phyloP scores from a whole-genome alignment of 352 stramenopile genomes.

The Halophytophthora polymorphica region DNA sequence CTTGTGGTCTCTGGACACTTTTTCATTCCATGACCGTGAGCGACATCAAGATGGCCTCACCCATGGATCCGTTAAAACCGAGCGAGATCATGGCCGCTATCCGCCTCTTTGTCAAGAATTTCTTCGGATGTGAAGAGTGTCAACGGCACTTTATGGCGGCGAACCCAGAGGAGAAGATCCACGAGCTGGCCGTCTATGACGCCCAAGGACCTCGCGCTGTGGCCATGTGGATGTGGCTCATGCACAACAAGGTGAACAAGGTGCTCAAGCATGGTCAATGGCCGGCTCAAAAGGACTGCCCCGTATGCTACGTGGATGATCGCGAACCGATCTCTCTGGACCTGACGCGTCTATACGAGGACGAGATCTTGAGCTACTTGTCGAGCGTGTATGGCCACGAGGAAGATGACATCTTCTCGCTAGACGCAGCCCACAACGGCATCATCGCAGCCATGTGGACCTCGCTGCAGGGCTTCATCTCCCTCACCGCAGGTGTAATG shows the following conservation, averaged over 20 bases:
- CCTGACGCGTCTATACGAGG: constrained; percentile 35
- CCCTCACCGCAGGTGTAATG: constrained; percentile 26
- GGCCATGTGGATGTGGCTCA: constrained; percentile 73
- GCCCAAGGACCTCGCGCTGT: constrained; percentile 36
- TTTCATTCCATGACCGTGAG: constrained; percentile 75
- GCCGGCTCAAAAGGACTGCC: constrained; percentile 51
- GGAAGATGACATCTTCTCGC: constrained; percentile 43
- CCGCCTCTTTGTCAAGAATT: constrained; percentile 69
- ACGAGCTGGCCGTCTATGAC: constrained; percentile 35
- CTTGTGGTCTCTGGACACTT: constrained; percentile 76
- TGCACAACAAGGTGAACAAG: constrained; percentile 86
- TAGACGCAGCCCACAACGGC: constrained; percentile 48
- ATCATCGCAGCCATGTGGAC: constrained; percentile 33
- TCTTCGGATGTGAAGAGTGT: constrained; percentile 83
- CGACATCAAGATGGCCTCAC: constrained; percentile 21
- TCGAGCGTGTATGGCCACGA: constrained; percentile 49
- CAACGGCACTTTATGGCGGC: constrained; percentile 64
- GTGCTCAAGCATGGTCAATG: constrained; percentile 66
- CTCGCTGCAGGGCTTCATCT: constrained; percentile 37
- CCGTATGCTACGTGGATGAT: constrained; percentile 57
- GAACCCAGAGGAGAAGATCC: constrained; percentile 61
- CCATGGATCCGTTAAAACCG: constrained; percentile 37
- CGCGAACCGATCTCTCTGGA: constrained; percentile 47
- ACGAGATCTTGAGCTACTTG: constrained; percentile 56
- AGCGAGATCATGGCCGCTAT: constrained; percentile 60